Percentiles rank a stretch among this genome's conserved stretches.
Conservation (phyloP, 2,329 filamentous ascomycete species). For the Beauveria bassiana region DNA sequence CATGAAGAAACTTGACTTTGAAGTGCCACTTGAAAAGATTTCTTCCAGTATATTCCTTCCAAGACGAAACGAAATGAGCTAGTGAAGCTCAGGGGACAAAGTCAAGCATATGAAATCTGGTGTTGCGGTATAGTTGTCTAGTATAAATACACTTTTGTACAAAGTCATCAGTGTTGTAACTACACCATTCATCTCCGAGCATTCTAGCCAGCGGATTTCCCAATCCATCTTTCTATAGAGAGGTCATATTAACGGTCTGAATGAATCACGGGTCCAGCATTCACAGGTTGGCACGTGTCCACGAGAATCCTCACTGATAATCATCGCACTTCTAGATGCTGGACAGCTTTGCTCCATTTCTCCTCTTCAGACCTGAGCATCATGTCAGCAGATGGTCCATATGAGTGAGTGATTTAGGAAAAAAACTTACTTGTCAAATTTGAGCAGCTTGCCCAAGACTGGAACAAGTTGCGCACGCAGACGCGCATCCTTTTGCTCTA, state of each 20-base stretch:
- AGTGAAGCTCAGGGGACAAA: too few relatives aligned
- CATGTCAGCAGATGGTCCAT: constrained; percentile 6
- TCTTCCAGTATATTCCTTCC: too few relatives aligned
- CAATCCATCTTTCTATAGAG: background rate
- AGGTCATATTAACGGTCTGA: too few relatives aligned
- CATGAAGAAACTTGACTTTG: too few relatives aligned
- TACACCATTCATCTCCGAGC: background rate
- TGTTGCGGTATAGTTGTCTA: too few relatives aligned
- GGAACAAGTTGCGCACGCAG: constrained; percentile 69
- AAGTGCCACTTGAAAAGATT: too few relatives aligned
- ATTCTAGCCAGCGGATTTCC: background rate
- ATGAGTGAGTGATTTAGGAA: background rate
- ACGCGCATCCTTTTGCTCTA: constrained; percentile 73
- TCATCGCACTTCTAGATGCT: constrained; percentile 17
- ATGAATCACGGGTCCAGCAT: background rate
- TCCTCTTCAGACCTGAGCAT: constrained; percentile 18
- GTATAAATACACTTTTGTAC: too few relatives aligned
- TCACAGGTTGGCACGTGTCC: background rate
- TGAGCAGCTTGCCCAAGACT: constrained; percentile 66
- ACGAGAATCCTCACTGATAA: background rate
- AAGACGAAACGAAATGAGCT: too few relatives aligned
- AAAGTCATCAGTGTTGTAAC: too few relatives aligned
- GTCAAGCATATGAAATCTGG: too few relatives aligned
- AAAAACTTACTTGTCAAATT: constrained; percentile 63
- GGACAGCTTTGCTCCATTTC: constrained; percentile 21